Base-by-base conservation (phyloP, 306 rosid species). In the Acacia acuminata region DNA sequence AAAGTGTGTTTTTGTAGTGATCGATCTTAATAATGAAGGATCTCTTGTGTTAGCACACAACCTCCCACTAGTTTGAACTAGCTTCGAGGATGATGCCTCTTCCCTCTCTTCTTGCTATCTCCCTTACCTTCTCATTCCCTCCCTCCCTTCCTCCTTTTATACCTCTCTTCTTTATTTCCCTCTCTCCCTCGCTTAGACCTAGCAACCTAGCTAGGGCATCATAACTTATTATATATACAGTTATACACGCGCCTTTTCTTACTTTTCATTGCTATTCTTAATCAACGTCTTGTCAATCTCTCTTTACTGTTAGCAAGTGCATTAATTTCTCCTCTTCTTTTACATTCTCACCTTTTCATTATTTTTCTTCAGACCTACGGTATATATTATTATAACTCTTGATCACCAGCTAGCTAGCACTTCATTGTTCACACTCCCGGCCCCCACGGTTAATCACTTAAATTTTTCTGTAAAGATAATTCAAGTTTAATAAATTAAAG, bases 1-100 rank as follows among this genome's bases (percentile, higher is more conserved):
- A 38, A 6, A 38, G 42, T 38, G 42, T 38, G 42, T 38, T 38
- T 38, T 38, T 38, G 42, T 5, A 38, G 38, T 34, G 38, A 34
- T 34, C 38, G 38, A 34, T 34, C 38, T 34, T 34, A 34, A 4
- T 4, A 34, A 34, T 47, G 12, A 15, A 10, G 13, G 51, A 12
- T 10, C 15, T 11, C 53, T 47, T 47, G 4, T 45, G 17, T 36
- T 36, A 48, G 94, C 94, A 91, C 88, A 85, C 98, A 94, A 94
- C 98, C 98, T 86, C 86, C 96, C 98, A 92, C 98, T 94, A 94
- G 98, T 94, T 90, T 92, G 88, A 90, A 94, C 98, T 92, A 94
- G 98, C 97, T 91, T 94, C 97, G 92, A 90, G 97, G 92, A 76
- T 83, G 98, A 65, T 90, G 96, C 98, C 64, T 78, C 51, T 67